Conservation (phyloP, 2,329 filamentous ascomycete genomes). For the Fusarium continuum region DNA sequence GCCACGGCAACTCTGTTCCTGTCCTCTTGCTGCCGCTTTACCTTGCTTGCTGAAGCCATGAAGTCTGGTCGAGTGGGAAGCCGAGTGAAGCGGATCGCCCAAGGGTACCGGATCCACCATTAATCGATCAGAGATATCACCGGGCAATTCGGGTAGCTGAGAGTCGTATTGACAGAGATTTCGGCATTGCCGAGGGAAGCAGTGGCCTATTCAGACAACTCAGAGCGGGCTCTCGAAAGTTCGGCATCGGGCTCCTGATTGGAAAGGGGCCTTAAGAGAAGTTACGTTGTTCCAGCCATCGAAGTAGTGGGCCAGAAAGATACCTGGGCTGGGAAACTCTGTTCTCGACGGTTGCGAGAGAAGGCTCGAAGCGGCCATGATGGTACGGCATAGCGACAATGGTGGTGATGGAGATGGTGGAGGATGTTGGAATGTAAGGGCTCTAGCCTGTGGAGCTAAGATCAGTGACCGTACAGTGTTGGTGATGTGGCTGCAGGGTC, state of each 20-base stretch:
- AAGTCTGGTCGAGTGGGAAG: not conserved
- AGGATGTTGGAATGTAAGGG: conserved; percentile 28
- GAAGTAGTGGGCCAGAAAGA: not conserved
- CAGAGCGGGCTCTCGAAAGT: not conserved
- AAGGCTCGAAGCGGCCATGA: not conserved
- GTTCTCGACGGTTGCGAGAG: conserved; percentile 3
- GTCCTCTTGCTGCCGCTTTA: not conserved
- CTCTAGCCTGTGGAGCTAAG: not conserved
- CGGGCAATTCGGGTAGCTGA: not conserved
- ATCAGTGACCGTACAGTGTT: not conserved
- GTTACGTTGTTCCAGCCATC: not conserved
- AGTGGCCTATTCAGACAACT: not conserved
- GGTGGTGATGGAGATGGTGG: conserved; percentile 2
- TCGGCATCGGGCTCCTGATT: not conserved
- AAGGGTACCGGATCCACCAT: not conserved
- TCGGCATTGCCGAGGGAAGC: not conserved
- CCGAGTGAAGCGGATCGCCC: not conserved
- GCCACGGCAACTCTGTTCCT: conserved; percentile 3
- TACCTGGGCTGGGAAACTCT: not conserved
- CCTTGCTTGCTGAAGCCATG: not conserved
- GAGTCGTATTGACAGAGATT: not conserved
- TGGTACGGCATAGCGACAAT: not conserved
- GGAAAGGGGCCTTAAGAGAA: not conserved
- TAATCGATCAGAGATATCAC: not conserved
- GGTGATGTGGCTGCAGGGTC: accelerated